Evolutionary conservation across 352 stramenopile species (phyloP), one percentile per base, ranked within the genome.

Genomic region (Pythium sp.): DNA sequence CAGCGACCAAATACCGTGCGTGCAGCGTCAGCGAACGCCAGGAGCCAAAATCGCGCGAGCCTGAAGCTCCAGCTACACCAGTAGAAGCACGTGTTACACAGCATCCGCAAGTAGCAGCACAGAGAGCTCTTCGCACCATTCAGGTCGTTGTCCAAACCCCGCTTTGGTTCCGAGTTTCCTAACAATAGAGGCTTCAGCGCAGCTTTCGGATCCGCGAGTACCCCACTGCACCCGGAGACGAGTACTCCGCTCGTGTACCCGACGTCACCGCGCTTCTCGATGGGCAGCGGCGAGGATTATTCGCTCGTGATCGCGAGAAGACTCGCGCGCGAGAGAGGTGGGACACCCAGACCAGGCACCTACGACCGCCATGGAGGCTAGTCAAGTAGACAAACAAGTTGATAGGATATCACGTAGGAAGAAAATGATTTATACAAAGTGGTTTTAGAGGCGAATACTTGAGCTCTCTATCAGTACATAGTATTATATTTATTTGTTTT

Each of bases 231-330:
- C 46, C 72, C 76, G 0, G 74, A 81, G 47, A 67, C 69, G 15
- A 78, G 72, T 22, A 28, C 49, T 0, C 26, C 55, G 22, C 34
- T 77, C 22, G 65, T 74, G 2, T 63, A 67, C 1, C 67, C 65
- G 28, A 64, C 57, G 4, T 73, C 74, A 1, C 72, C 76, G 7
- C 58, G 65, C 12, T 72, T 76, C 26, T 62, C 62, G 0, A 64
- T 86, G 32, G 70, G 68, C 2, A 70, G 72, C 9, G 71, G 67
- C 8, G 75, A 85, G n/a, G 65, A 84, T 30, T 85, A 79, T 47
- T 83, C 79, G 1, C 62, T 78, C 0, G 18, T 75, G 0, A 72
- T 83, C 12, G 65, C 72, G 9, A 63, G 67, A 36, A 65, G 79
- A 49, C 63, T 84, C 9, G 30, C 58, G 11, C 53, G 70, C n/a